A percentile compares a stretch with the other conserved stretches of the same genome.
phyloP scores from a whole-genome alignment of 345 rosid species.

The Leavenworthia alabamica region DNA sequence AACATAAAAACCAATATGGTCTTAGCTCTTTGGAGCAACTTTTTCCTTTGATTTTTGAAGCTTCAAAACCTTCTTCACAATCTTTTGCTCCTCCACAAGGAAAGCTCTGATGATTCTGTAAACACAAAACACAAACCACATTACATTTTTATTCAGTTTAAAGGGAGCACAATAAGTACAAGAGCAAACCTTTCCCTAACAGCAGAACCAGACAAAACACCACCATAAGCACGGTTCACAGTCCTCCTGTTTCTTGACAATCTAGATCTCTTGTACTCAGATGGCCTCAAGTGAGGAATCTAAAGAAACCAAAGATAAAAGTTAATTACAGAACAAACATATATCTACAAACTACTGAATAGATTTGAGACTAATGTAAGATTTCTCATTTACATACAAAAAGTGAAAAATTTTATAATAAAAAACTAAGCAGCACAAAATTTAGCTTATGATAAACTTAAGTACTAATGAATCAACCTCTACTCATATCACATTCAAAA shows the following conservation, averaged over 20 bases:
- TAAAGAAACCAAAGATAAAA: constrained; percentile 3
- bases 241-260: constrained; percentile 70
- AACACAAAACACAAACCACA: too few species aligned
- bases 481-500: neutral
- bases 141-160: too few species aligned
- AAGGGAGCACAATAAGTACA: too few species aligned
- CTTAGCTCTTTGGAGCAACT: too few species aligned
- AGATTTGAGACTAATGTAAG: neutral
- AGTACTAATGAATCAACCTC: constrained; percentile 29
- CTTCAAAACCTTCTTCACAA: too few species aligned
- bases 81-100: too few species aligned
- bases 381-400: neutral
- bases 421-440: constrained; percentile 21
- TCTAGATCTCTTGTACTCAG: constrained; percentile 81
- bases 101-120: too few species aligned
- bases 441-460: constrained; percentile 56
- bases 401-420: constrained; percentile 1
- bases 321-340: neutral
- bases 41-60: too few species aligned
- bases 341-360: neutral
- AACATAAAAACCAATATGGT: too few species aligned
- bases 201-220: constrained; percentile 75
- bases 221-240: constrained; percentile 88
- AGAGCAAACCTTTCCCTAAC: constrained; percentile 68
- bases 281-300: constrained; percentile 89